Percentiles rank a stretch among this genome's conserved stretches.
phyloP scores from a whole-genome alignment of 495 filamentous ascomycete species.

The Aspergillus diversus region DNA sequence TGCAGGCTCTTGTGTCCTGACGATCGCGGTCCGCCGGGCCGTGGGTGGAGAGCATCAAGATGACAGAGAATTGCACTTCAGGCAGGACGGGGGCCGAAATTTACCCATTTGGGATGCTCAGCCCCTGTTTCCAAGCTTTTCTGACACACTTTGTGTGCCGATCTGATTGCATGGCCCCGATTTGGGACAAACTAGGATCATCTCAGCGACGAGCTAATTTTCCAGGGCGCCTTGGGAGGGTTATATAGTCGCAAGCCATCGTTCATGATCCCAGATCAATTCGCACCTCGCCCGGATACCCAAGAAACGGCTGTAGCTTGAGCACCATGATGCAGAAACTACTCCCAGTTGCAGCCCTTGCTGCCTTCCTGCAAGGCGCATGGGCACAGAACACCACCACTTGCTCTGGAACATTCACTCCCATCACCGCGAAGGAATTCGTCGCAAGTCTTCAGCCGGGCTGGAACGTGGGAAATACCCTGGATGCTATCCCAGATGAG shows the following conservation, averaged over 20 bases:
- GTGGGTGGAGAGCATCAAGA: background rate
- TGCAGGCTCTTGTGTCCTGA: background rate
- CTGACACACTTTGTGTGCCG: background rate
- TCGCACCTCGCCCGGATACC: constrained; percentile 7
- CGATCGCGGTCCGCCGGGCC: background rate
- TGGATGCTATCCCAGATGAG: constrained; percentile 61
- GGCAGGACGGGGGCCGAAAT: too few relatives aligned
- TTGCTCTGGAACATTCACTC: constrained; percentile 41
- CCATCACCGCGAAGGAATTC: constrained; percentile 41
- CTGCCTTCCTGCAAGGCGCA: constrained; percentile 14
- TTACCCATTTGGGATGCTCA: too few relatives aligned
- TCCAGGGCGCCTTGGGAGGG: background rate
- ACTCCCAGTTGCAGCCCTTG: constrained; percentile 16
- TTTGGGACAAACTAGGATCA: background rate
- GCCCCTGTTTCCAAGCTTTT: background rate
- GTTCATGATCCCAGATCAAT: background rate
- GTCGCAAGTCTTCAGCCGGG: constrained; percentile 42
- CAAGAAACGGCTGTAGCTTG: background rate
- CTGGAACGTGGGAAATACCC: constrained; percentile 57
- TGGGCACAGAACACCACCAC: constrained; percentile 22
- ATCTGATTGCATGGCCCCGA: background rate
- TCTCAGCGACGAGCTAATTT: background rate
- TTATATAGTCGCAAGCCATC: constrained; percentile 2
- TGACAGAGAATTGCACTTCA: too few relatives aligned
- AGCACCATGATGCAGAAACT: constrained; percentile 14